Evolutionary conservation across 1,284 basidiomycete genomes (phyloP).

Genomic region (Leccinum discolor): DNA sequence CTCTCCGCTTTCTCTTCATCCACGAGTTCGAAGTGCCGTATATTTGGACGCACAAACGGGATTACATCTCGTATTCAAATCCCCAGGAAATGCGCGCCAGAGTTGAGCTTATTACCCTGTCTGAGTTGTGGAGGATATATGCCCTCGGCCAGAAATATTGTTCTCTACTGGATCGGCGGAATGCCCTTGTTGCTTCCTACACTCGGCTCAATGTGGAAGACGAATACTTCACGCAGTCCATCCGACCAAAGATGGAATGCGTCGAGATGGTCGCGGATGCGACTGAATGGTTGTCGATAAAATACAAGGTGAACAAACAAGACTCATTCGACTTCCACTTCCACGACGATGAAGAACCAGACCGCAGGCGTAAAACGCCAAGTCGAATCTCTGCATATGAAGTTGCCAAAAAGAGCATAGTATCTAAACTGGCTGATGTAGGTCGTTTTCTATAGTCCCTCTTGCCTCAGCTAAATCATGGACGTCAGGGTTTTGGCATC

Average conservation of each 20-base stretch:
- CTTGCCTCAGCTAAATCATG: conserved; percentile 15
- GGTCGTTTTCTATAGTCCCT: conserved; percentile 17
- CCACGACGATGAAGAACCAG: conserved; percentile 66
- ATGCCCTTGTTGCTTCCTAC: conserved; percentile 67
- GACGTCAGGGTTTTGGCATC: conserved; percentile 74
- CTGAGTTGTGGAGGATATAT: conserved; percentile 90
- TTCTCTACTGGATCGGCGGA: conserved; percentile 77
- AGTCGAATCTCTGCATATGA: conserved; percentile 89
- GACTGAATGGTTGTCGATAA: conserved; percentile 89
- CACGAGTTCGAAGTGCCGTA: conserved; percentile 94
- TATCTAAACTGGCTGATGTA: conserved; percentile 79
- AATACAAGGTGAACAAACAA: conserved; percentile 79
- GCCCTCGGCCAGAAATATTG: conserved; percentile 85
- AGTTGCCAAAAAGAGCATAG: conserved; percentile 77
- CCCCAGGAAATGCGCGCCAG: conserved; percentile 52
- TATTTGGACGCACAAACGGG: conserved; percentile 92
- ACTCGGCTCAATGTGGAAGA: conserved; percentile 63
- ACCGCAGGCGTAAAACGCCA: conserved; percentile 79
- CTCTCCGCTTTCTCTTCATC: conserved; percentile 85
- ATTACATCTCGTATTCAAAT: conserved; percentile 84
- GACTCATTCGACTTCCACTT: conserved; percentile 62
- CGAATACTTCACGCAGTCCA: conserved; percentile 71
- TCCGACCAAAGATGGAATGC: conserved; percentile 64
- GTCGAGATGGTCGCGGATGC: conserved; percentile 93
- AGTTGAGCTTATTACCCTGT: conserved; percentile 70